Conservation (phyloP, 768 basidiomycete species). For the Xerocomellus amylosporus region DNA sequence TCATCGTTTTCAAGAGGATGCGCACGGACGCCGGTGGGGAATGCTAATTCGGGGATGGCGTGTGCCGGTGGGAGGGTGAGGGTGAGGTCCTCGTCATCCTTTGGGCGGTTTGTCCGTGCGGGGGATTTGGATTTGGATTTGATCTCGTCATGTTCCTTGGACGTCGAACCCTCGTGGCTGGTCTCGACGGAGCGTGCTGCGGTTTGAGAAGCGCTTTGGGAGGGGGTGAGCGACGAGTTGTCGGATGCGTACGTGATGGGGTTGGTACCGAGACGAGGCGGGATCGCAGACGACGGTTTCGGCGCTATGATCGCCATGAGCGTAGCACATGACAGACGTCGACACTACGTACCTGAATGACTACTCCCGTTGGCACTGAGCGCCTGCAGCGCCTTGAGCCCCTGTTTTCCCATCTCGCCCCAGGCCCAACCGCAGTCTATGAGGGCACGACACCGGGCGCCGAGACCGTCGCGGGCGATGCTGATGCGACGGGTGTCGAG, state of each 20-base stretch:
- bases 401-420: slow-evolving; percentile 65
- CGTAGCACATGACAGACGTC: neutral
- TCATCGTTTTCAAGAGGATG: slow-evolving; percentile 1
- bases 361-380: neutral
- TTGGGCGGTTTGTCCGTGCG: neutral
- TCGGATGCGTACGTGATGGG: slow-evolving; percentile 43
- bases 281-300: slow-evolving; percentile 1
- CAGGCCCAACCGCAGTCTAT: slow-evolving; percentile 68
- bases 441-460: slow-evolving; percentile 60
- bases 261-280: slow-evolving; percentile 4
- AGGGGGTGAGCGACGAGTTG: slow-evolving; percentile 67
- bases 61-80: slow-evolving; percentile 27
- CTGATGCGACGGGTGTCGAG: slow-evolving; percentile 50
- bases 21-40: slow-evolving; percentile 23
- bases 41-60: slow-evolving; percentile 24
- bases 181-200: slow-evolving; percentile 19
- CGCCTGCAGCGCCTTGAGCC: slow-evolving; percentile 35
- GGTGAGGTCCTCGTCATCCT: slow-evolving; percentile 7
- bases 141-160: slow-evolving; percentile 6
- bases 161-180: slow-evolving; percentile 12
- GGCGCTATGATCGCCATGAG: neutral
- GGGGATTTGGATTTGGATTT: neutral
- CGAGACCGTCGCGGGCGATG: slow-evolving; percentile 62
- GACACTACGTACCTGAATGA: slow-evolving; percentile 1
- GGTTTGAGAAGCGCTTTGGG: slow-evolving; percentile 69